phyloP scores from a whole-genome alignment of 345 rosid species.

The Linum usitatissimum region DNA sequence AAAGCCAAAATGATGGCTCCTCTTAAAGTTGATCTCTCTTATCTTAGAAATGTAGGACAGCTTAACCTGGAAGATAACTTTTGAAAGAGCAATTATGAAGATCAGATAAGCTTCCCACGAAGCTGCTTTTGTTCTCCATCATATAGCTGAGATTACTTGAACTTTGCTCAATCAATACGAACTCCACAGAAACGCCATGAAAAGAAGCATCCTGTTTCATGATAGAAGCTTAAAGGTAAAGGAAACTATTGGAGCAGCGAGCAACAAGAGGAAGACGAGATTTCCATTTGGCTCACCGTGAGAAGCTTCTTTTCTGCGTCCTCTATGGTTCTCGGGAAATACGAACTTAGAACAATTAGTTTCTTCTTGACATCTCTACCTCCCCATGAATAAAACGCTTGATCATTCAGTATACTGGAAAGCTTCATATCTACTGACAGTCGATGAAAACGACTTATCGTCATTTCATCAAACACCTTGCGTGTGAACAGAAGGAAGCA shows the following conservation, averaged over 20 bases:
- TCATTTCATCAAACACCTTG: not conserved
- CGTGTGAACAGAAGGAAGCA: not conserved
- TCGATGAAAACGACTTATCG: slow-evolving; percentile 6
- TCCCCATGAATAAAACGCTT: slow-evolving; percentile 63
- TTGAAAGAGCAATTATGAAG: slow-evolving; percentile 74
- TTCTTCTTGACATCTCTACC: slow-evolving; percentile 53
- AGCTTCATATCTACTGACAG: slow-evolving; percentile 41
- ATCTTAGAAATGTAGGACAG: not conserved
- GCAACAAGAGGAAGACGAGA: not conserved
- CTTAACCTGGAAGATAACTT: slow-evolving; percentile 51
- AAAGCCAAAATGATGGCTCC: not conserved
- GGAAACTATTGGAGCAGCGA: not conserved
- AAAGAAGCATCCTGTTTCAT: slow-evolving; percentile 65
- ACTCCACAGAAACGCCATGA: slow-evolving; percentile 64
- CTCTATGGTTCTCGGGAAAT: slow-evolving; percentile 38
- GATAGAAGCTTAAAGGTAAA: not conserved
- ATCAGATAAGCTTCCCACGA: slow-evolving; percentile 52
- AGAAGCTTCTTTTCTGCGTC: slow-evolving; percentile 35
- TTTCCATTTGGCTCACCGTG: slow-evolving; percentile 33
- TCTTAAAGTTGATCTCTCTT: not conserved
- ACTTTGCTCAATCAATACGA: slow-evolving; percentile 48
- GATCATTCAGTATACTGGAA: slow-evolving; percentile 51
- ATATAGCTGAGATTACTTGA: slow-evolving; percentile 37
- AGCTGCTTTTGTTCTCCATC: slow-evolving; percentile 39
- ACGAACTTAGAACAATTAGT: slow-evolving; percentile 57